phyloP scores from a whole-genome alignment of 202 grass and related monocot genomes.

The Alloteropsis angusta region DNA sequence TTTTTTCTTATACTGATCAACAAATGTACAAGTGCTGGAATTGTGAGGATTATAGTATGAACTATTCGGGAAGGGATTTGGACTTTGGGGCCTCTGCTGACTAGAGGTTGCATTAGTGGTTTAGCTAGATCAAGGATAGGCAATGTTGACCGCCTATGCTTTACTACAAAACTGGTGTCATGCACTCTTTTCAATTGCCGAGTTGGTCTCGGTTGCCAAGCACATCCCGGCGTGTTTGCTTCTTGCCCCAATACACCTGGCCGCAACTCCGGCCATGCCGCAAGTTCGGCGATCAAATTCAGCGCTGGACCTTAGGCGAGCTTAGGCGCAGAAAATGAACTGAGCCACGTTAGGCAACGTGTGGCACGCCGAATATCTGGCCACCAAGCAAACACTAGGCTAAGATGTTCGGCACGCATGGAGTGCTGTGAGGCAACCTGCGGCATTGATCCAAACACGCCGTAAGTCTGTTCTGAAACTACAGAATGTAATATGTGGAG shows the following conservation, averaged over 20 bases:
- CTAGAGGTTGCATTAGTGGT: neutral
- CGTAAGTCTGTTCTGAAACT: neutral
- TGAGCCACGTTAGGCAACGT: too few relatives aligned
- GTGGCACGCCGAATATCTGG: too few relatives aligned
- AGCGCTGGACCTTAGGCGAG: too few relatives aligned
- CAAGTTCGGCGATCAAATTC: too few relatives aligned
- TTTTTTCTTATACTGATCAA: neutral
- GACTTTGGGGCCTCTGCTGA: neutral
- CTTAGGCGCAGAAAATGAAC: too few relatives aligned
- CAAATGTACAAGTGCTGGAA: neutral
- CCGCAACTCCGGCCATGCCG: too few relatives aligned
- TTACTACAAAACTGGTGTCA: neutral
- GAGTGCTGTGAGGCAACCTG: too few relatives aligned
- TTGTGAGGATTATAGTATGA: neutral
- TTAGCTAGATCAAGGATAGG: neutral
- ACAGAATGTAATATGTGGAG: neutral
- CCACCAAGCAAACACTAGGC: too few relatives aligned
- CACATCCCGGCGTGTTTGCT: too few relatives aligned
- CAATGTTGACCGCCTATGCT: neutral
- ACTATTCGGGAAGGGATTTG: neutral
- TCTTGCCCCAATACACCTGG: too few relatives aligned
- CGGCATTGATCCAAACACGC: too few relatives aligned
- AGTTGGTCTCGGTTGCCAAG: neutral
- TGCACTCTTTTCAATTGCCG: neutral
- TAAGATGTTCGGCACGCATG: too few relatives aligned